Percentiles rank a stretch among this genome's conserved stretches.
Evolutionary conservation across 139 green algal species (phyloP).

Genomic region (Micractinium sp.): DNA sequence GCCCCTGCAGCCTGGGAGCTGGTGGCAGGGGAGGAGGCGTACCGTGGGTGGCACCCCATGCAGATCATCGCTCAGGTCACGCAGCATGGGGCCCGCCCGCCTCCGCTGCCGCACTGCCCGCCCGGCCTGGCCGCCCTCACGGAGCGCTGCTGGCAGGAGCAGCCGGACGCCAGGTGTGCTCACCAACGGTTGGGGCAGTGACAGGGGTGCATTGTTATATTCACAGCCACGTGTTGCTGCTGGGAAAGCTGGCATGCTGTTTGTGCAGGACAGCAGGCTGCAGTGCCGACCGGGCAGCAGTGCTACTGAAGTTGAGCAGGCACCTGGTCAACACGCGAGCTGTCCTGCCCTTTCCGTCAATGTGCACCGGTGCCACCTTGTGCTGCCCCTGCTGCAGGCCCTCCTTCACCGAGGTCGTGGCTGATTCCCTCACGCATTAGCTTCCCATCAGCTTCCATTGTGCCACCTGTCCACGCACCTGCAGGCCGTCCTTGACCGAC

Average conservation of each 20-base stretch:
- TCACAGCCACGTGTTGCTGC: too few species aligned
- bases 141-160: constrained; percentile 26
- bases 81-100: constrained; percentile 24
- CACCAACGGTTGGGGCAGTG: too few species aligned
- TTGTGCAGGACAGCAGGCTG: background rate
- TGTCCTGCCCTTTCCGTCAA: background rate
- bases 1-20: constrained; percentile 17
- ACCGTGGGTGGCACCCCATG: background rate
- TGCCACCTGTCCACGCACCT: too few species aligned
- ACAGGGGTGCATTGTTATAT: too few species aligned
- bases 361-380: background rate
- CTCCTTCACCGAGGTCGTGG: background rate
- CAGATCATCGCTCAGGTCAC: constrained; percentile 35
- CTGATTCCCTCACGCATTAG: too few species aligned
- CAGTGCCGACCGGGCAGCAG: background rate
- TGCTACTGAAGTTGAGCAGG: background rate
- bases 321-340: background rate
- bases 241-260: too few species aligned
- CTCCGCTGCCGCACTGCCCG: constrained; percentile 6
- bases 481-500: too few species aligned
- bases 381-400: background rate
- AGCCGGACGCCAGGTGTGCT: constrained; percentile 7
- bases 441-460: too few species aligned
- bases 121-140: background rate
- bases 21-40: constrained; percentile 26